Percentiles rank a stretch among this genome's conserved stretches.
phyloP scores from a whole-genome alignment of 495 filamentous ascomycete genomes.

The Thermochaetoides thermophila region DNA sequence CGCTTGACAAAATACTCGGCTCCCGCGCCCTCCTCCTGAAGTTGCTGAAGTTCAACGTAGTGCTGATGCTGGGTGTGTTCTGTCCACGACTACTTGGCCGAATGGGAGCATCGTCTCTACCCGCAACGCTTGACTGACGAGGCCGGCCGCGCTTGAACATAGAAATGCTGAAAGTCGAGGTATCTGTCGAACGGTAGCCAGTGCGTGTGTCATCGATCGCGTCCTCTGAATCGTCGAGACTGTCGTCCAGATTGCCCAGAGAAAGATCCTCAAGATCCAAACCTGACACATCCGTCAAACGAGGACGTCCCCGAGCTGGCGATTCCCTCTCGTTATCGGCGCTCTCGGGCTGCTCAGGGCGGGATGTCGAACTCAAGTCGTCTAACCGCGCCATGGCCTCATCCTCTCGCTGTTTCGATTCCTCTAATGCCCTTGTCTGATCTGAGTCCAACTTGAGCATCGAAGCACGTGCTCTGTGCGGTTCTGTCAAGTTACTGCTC shows the following conservation, averaged over 20 bases:
- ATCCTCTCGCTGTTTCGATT: slow-evolving; percentile 21
- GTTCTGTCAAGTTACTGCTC: too few species aligned
- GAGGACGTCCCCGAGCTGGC: slow-evolving; percentile 5
- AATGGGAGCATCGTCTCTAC: slow-evolving; percentile 28
- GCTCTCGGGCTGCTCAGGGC: slow-evolving; percentile 4
- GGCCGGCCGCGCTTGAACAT: slow-evolving; percentile 31
- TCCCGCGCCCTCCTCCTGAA: slow-evolving; percentile 32
- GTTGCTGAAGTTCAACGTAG: slow-evolving; percentile 29
- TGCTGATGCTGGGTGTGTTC: slow-evolving; percentile 30
- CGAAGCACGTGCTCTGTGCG: too few species aligned
- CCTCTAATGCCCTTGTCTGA: slow-evolving; percentile 18
- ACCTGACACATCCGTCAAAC: slow-evolving; percentile 26
- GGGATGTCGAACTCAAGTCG: slow-evolving; percentile 25
- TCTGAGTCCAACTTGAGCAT: slow-evolving; percentile 11
- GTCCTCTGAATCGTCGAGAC: slow-evolving; percentile 17
- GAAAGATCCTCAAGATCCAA: slow-evolving; percentile 31
- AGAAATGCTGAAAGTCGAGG: slow-evolving; percentile 27
- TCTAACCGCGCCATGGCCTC: slow-evolving; percentile 24
- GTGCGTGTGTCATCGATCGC: slow-evolving; percentile 14
- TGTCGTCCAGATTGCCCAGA: slow-evolving; percentile 32
- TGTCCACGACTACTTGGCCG: slow-evolving; percentile 33
- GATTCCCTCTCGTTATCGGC: slow-evolving; percentile 16
- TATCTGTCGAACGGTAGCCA: slow-evolving; percentile 27
- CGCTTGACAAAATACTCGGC: slow-evolving; percentile 33
- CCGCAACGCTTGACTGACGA: slow-evolving; percentile 31